These are phyloP conservation scores for Pleurotus tuoliensis DNA, from an alignment of 768 basidiomycete genomes.

Conservation along the genomic window DNA sequence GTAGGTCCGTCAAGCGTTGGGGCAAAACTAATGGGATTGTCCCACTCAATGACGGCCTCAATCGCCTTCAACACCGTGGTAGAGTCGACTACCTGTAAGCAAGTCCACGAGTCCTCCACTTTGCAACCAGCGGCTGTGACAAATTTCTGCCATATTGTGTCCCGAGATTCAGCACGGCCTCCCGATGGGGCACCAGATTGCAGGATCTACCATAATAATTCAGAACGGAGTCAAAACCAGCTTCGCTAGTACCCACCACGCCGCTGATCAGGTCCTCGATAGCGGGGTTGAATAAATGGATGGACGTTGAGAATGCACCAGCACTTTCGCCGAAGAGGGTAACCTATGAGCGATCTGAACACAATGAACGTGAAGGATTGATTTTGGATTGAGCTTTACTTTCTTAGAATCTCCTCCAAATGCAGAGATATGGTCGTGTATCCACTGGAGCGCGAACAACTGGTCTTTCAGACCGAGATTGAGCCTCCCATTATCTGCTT, in stretches of 20 bases:
- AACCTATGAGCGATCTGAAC: constrained; percentile 22
- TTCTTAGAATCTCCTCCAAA: constrained; percentile 59
- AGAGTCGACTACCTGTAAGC: neutral
- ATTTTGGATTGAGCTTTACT: constrained; percentile 16
- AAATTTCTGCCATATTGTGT: neutral
- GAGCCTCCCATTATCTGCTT: constrained; percentile 30
- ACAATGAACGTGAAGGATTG: neutral
- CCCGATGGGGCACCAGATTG: neutral
- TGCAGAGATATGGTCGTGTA: constrained; percentile 46
- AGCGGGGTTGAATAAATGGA: constrained; percentile 30
- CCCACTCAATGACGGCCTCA: neutral
- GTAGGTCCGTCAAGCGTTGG: constrained; percentile 38
- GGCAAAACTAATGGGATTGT: constrained; percentile 17
- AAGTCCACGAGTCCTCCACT: neutral
- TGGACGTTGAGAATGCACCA: constrained; percentile 38
- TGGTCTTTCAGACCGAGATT: constrained; percentile 41
- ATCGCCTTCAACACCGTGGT: neutral
- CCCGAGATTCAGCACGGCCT: neutral
- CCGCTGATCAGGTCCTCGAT: constrained; percentile 24
- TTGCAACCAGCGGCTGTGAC: neutral
- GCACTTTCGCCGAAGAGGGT: constrained; percentile 47
- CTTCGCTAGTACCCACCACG: constrained; percentile 19
- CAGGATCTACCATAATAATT: neutral
- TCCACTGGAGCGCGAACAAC: constrained; percentile 39
- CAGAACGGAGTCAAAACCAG: neutral